These are phyloP conservation scores for Chondrostereum purpureum DNA, from an alignment of 1,284 basidiomycete genomes.

Conservation along the genomic window DNA sequence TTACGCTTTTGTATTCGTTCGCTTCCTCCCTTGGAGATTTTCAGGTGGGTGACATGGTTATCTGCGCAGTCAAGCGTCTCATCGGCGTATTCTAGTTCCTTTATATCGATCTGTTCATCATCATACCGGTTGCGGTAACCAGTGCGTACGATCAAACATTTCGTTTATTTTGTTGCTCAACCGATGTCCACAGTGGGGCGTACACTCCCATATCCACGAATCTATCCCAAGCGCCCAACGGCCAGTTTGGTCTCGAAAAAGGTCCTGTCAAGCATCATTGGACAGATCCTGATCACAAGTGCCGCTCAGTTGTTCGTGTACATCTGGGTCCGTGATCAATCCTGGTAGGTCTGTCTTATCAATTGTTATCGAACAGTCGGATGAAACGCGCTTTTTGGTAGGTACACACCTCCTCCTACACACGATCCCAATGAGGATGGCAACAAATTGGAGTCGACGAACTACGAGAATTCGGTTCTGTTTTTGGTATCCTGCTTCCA, in stretches of 20 bases:
- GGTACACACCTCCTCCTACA: conserved; percentile 60
- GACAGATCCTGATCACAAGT: conserved; percentile 87
- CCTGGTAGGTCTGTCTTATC: conserved; percentile 63
- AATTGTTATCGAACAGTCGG: too few relatives aligned
- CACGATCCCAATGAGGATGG: conserved; percentile 52
- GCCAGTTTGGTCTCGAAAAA: conserved; percentile 96
- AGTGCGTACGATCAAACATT: conserved; percentile 49
- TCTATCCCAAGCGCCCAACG: conserved; percentile 89
- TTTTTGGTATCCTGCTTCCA: conserved; percentile 98
- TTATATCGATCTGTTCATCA: conserved; percentile 97
- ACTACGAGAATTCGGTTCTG: conserved; percentile 90
- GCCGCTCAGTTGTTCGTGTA: conserved; percentile 84
- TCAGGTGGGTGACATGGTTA: conserved; percentile 51
- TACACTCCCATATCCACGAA: conserved; percentile 82
- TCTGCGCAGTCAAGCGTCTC: conserved; percentile 10
- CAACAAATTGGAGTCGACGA: conserved; percentile 82
- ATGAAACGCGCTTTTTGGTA: too few relatives aligned
- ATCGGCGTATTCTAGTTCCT: conserved; percentile 59
- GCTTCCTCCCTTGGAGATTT: conserved; percentile 96
- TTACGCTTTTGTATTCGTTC: conserved; percentile 93
- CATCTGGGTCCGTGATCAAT: conserved; percentile 80
- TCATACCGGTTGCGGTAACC: conserved; percentile 92
- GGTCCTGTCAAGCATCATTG: conserved; percentile 89
- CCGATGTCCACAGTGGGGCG: conserved; percentile 70
- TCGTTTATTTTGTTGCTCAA: conserved; percentile 10